Evolutionary conservation across 1,139 yeast genomes (phyloP).

Genomic region (Kurtzmaniella quercitrusa): DNA sequence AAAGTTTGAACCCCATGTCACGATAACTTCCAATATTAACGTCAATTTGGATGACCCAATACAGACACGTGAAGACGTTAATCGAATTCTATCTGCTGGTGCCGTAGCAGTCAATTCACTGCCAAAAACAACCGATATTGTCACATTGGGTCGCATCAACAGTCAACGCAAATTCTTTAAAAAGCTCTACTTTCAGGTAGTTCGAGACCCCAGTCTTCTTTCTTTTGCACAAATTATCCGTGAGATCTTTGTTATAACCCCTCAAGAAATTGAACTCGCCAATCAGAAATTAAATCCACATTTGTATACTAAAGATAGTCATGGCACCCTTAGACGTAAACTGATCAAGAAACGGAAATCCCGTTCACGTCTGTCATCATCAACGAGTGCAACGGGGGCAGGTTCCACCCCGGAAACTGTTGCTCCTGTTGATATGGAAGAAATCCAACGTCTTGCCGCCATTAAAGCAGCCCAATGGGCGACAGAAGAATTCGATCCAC

Average conservation of each 20-base stretch:
- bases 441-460: constrained; percentile 28
- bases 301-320: constrained; percentile 31
- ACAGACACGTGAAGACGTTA: constrained; percentile 52
- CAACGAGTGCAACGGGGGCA: constrained; percentile 4
- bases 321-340: constrained; percentile 30
- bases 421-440: constrained; percentile 24
- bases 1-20: constrained; percentile 70
- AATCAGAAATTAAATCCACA: constrained; percentile 38
- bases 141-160: constrained; percentile 35
- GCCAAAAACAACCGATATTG: constrained; percentile 35
- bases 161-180: constrained; percentile 50
- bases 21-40: constrained; percentile 60
- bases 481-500: constrained; percentile 60
- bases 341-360: constrained; percentile 20
- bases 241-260: constrained; percentile 58
- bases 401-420: constrained; percentile 5
- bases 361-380: constrained; percentile 3
- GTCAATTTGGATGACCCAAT: constrained; percentile 34
- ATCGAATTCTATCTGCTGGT: constrained; percentile 59
- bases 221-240: constrained; percentile 68
- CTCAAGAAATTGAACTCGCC: constrained; percentile 34
- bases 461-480: constrained; percentile 54
- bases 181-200: constrained; percentile 60
- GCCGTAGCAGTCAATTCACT: constrained; percentile 57
- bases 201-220: constrained; percentile 52